These are phyloP conservation scores for Penicillium thymicola DNA, from an alignment of 2,329 filamentous ascomycete species.

Conservation along the genomic window DNA sequence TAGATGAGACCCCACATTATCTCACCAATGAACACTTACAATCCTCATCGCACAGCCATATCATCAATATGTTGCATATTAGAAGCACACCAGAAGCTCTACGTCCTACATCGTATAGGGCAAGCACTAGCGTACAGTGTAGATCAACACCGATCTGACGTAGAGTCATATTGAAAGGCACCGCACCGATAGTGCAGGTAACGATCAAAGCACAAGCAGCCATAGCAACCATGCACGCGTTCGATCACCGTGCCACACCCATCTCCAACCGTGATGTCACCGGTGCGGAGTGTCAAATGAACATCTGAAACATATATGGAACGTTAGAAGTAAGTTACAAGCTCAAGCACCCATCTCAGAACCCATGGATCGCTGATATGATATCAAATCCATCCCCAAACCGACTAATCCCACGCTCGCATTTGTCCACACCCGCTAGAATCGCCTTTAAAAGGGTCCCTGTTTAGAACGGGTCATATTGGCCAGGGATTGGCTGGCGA, in stretches of 20 bases:
- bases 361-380: not conserved
- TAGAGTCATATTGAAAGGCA: not conserved
- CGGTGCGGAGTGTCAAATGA: not conserved
- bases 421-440: not conserved
- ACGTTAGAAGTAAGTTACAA: not conserved
- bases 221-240: constrained; percentile 2
- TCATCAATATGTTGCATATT: not conserved
- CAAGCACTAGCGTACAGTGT: not conserved
- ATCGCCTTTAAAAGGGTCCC: not conserved
- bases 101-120: not conserved
- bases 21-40: not conserved
- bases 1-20: not conserved
- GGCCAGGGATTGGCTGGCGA: not conserved
- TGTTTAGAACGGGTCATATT: not conserved
- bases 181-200: not conserved
- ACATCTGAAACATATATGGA: not conserved
- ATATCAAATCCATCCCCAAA: not conserved
- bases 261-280: constrained; percentile 5
- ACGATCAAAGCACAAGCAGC: not conserved
- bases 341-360: not conserved
- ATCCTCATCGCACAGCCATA: not conserved
- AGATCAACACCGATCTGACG: not conserved
- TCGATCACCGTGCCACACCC: not conserved
- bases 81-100: not conserved
- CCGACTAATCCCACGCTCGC: not conserved